A percentile compares a stretch with the other conserved stretches of the same genome.
These are phyloP conservation scores for Rhexocercosporidium sp. DNA, from an alignment of 2,329 filamentous ascomycete species.

Conservation along the genomic window DNA sequence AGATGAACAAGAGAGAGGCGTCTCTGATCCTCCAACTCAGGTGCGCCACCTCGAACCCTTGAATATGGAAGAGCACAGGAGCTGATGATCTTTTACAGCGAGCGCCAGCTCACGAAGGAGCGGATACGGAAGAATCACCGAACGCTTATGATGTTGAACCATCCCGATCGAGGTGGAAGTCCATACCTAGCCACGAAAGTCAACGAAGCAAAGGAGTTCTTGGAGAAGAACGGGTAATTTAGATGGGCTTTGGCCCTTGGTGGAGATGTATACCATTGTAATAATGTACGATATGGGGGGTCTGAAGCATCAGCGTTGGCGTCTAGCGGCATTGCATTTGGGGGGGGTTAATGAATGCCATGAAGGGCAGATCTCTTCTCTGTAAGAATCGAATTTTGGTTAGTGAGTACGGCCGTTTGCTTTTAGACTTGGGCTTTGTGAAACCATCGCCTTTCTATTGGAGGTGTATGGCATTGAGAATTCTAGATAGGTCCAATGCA, in stretches of 20 bases:
- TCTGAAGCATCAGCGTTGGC: conserved; percentile 37
- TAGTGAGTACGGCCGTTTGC: neutral
- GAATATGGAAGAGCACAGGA: neutral
- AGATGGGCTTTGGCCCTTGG: neutral
- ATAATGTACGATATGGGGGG: conserved; percentile 17
- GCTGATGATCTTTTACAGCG: conserved; percentile 56
- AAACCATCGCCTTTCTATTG: neutral
- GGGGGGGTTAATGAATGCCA: conserved; percentile 9
- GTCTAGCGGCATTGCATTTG: conserved; percentile 29
- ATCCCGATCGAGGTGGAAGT: conserved; percentile 95
- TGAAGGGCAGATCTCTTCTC: conserved; percentile 33
- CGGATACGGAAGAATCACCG: conserved; percentile 95
- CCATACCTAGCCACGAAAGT: conserved; percentile 97
- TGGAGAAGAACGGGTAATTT: conserved; percentile 74
- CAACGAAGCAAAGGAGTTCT: conserved; percentile 95
- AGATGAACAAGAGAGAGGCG: conserved; percentile 93
- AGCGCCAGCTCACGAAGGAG: conserved; percentile 86
- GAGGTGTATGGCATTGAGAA: neutral
- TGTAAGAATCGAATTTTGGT: conserved; percentile 22
- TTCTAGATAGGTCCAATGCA: neutral
- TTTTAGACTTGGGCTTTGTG: neutral
- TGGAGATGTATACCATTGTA: conserved; percentile 21
- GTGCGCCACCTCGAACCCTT: conserved; percentile 54
- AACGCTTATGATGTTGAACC: conserved; percentile 95
- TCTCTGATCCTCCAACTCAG: conserved; percentile 87